Base-by-base conservation (phyloP, 495 filamentous ascomycete species). In the Eremomyces bilateralis region DNA sequence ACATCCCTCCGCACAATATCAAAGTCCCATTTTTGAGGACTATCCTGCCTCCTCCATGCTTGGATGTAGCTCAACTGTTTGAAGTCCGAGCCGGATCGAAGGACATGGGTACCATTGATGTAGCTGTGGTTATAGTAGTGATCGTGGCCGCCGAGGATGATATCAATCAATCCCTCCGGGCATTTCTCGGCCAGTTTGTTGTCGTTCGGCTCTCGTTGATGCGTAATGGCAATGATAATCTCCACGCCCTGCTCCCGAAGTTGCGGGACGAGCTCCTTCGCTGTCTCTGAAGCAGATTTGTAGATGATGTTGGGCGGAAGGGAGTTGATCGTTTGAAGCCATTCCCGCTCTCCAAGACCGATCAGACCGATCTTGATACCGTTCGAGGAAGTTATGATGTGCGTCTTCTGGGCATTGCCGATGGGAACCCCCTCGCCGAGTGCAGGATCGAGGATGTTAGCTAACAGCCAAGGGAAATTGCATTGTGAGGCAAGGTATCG, bases 51-150 rank as follows among this genome's bases (percentile, higher is more conserved):
- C 29, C 67, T 63, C 22, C 61, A 55, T 1, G 67, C 71, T 48
- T 92, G 80, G 37, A 93, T 64, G 47, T 92, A 91, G 43, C 76
- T 83, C 3, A 92, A 53, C 42, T 93, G 79, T 54, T 81, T 85
- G 53, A 92, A 93, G 49, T 93, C 83, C 15, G 69, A 76, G 0
- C 83, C 81, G 0, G 79, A 85, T 2, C 83, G 67, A 2, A 93
- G 60, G 1, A 90, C 61, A 45, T 93, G 81, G 3, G 65, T 71
- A 11, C 72, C 70, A 40, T 90, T 88, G 43, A 82, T 61, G 33
- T 78, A 33, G 29, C 63, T 60, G 50, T 92, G 81, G 20, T 60
- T 61, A 43, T 92, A 92, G 49, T 75, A 84, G 45, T 93, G 83
- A 39, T 93, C 83, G 44, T 92, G 83, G 3, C 83, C 83, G 28